Evolutionary conservation across 78 protist species (phyloP).

Genomic region (Emiliania huxleyi): DNA sequence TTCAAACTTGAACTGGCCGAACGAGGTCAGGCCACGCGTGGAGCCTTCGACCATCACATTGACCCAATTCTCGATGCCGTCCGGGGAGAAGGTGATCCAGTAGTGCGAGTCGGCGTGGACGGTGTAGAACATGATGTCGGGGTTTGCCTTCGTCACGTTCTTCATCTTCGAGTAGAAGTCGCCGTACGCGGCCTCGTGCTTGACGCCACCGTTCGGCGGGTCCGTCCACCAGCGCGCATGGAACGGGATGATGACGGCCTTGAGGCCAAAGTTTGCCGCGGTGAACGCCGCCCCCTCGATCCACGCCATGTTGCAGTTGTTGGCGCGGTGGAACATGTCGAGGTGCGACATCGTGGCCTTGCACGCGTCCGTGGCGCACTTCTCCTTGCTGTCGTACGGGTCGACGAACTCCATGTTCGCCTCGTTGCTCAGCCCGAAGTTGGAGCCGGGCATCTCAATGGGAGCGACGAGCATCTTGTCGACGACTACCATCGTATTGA

Average conservation of each 20-base stretch:
- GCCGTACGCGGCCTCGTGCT: neutral
- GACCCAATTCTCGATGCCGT: neutral
- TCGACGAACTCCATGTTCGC: neutral
- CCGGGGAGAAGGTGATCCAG: neutral
- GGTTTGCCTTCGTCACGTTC: neutral
- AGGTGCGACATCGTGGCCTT: neutral
- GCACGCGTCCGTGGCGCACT: too few species aligned
- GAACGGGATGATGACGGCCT: neutral
- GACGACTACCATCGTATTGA: neutral
- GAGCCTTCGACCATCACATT: neutral
- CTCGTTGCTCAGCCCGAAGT: neutral
- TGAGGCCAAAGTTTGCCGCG: neutral
- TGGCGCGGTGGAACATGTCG: neutral
- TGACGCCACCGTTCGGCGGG: neutral
- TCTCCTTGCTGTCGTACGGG: too few species aligned
- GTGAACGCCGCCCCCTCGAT: neutral
- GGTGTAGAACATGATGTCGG: neutral
- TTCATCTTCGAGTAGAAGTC: neutral
- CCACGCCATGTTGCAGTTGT: neutral
- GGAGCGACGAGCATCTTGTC: neutral
- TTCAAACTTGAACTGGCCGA: neutral
- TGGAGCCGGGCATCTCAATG: neutral
- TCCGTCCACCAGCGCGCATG: neutral
- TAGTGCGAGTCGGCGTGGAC: neutral
- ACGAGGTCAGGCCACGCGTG: neutral